These are phyloP conservation scores for Areca catechu DNA, from an alignment of 176 grass and related monocot genomes.

Conservation along the genomic window DNA sequence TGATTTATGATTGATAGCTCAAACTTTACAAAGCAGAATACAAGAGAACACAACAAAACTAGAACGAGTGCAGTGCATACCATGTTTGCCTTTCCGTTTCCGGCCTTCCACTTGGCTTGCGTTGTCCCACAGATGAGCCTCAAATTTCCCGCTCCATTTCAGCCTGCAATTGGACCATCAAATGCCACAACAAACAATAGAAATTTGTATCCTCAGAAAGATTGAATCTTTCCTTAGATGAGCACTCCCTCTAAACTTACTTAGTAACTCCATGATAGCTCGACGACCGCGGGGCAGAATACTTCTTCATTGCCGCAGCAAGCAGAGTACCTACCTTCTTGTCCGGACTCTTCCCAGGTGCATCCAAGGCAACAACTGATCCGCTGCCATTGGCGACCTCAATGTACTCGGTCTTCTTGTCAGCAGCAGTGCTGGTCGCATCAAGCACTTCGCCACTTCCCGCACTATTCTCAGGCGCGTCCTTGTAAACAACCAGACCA, in stretches of 20 bases:
- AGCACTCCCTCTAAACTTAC: constrained; percentile 23
- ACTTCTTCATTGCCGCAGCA: constrained; percentile 66
- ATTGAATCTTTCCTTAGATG: not conserved
- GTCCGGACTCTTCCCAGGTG: constrained; percentile 20
- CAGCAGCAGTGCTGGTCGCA: too few relatives aligned
- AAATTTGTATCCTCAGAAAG: too few relatives aligned
- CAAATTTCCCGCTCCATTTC: constrained; percentile 85
- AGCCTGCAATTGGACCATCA: constrained; percentile 26
- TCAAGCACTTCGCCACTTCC: too few relatives aligned
- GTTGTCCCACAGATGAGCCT: constrained; percentile 86
- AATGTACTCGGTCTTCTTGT: too few relatives aligned
- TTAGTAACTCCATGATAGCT: constrained; percentile 83
- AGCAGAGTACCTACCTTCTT: constrained; percentile 36
- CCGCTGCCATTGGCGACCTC: too few relatives aligned
- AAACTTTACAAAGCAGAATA: too few relatives aligned
- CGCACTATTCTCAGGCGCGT: too few relatives aligned
- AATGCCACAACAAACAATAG: not conserved
- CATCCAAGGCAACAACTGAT: too few relatives aligned
- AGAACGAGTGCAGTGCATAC: constrained; percentile 12
- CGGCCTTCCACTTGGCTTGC: constrained; percentile 49
- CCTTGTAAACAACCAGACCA: too few relatives aligned
- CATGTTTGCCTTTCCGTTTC: constrained; percentile 67
- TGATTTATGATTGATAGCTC: too few relatives aligned
- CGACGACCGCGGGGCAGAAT: constrained; percentile 67
- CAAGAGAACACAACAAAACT: not conserved